Base-by-base conservation (phyloP, 2,329 filamentous ascomycete species). In the Penicillium sp. region DNA sequence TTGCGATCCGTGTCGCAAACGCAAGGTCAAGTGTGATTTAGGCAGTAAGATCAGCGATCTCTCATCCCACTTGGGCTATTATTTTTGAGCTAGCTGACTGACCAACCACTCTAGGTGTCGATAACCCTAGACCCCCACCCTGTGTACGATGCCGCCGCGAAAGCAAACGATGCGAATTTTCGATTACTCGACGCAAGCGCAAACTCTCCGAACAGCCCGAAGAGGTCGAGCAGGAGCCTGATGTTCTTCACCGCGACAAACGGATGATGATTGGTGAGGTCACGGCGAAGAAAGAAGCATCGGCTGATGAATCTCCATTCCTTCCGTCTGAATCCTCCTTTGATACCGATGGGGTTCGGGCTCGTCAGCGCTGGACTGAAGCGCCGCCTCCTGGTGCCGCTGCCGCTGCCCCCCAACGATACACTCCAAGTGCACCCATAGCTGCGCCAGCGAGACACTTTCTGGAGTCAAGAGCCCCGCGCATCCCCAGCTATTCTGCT, bases 151-250 rank as follows among this genome's bases (percentile, higher is more conserved):
- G 94, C 73, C 88, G 92, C 51, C 87, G 94, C 64, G 94, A 99
- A 79, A 91, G 88, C 78, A 97, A 97, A 74, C 89, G 96, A 68
- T 99, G 94, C 79, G 96, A 89, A 82, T 99, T 99, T 80, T 96
- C 92, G 59, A 90, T 92, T 20, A 97, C 92, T 29, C 84, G 94
- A 49, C 87, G 94, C 70, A 97, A 97, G 85, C 86, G 92, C 71
- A 95, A 94, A 81, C 82, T 82, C 46, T 85, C 77, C 25, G 80
- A 78, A 75, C 72, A 50, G 72, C 71, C 37, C 6, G 42, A 52
- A 12, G 60, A 61, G 11, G 77, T 79, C 8, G 76, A 75, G 27
- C 76, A 77, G 31, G 66, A 71, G 25, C 76, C 79, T 23, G 68
- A 67, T 27, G 65, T 72, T 15, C 68, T 74, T 20, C 72, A 65